Percentiles rank a stretch among this genome's conserved stretches.
phyloP scores from a whole-genome alignment of 2,329 filamentous ascomycete genomes.

The Aspergillus ochraceus region DNA sequence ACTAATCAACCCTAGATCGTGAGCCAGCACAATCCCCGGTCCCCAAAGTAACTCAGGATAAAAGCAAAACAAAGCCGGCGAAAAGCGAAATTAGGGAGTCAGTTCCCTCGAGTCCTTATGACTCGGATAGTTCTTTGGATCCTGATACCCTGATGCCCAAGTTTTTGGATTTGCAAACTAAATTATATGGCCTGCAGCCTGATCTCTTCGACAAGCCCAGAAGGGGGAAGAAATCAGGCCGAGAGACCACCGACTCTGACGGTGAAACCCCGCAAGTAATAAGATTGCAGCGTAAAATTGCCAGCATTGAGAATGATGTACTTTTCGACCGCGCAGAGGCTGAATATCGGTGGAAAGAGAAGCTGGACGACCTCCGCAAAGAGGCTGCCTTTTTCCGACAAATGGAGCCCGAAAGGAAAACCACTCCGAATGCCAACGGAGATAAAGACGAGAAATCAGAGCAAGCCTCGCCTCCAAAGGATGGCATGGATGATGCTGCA shows the following conservation, averaged over 20 bases:
- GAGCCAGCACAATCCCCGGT: slow-evolving; percentile 30
- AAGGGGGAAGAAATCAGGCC: slow-evolving; percentile 44
- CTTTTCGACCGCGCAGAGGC: slow-evolving; percentile 70
- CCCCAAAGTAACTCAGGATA: slow-evolving; percentile 22
- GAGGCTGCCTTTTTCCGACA: slow-evolving; percentile 48
- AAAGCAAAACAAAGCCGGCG: slow-evolving; percentile 24
- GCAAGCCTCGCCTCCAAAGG: slow-evolving; percentile 11
- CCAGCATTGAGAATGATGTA: slow-evolving; percentile 74
- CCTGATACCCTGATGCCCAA: slow-evolving; percentile 72
- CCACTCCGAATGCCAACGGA: slow-evolving; percentile 52
- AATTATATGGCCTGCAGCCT: slow-evolving; percentile 63
- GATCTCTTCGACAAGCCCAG: slow-evolving; percentile 46
- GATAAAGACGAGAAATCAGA: slow-evolving; percentile 41
- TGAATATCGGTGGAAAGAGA: slow-evolving; percentile 64
- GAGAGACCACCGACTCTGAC: slow-evolving; percentile 17
- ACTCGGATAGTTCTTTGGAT: slow-evolving; percentile 67
- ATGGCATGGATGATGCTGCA: slow-evolving; percentile 39
- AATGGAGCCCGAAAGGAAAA: slow-evolving; percentile 21
- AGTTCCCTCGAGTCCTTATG: slow-evolving; percentile 30
- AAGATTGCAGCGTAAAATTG: slow-evolving; percentile 71
- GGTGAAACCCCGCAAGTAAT: slow-evolving; percentile 51
- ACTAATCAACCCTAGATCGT: slow-evolving; percentile 33
- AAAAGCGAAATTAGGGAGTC: slow-evolving; percentile 28
- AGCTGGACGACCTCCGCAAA: slow-evolving; percentile 61
- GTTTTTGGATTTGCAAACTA: slow-evolving; percentile 74